phyloP scores from a whole-genome alignment of 2,329 filamentous ascomycete species.

The Arthrobotrys entomopaga region DNA sequence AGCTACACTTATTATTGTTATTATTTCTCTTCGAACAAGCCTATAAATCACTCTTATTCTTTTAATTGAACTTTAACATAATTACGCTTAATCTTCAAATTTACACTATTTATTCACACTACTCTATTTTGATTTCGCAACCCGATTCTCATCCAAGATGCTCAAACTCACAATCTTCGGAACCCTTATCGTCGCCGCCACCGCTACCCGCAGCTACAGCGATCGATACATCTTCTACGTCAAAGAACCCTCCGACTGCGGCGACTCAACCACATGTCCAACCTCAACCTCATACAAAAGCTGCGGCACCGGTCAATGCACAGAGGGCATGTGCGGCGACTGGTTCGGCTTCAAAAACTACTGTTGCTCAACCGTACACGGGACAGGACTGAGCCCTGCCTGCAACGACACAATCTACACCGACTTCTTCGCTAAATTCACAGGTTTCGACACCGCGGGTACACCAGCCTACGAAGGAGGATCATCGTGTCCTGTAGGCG shows the following conservation, averaged over 20 bases:
- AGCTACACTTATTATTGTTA: no score
- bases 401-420: constrained; percentile 8
- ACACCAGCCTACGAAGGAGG: constrained; percentile 9
- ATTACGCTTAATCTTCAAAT: neutral
- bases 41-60: no score
- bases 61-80: no score
- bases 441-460: constrained; percentile 20
- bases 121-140: no score
- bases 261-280: neutral
- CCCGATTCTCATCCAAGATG: constrained; percentile 14
- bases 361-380: constrained; percentile 22
- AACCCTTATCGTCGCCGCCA: constrained; percentile 10
- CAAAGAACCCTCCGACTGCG: constrained; percentile 10
- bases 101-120: no score
- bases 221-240: constrained; percentile 30
- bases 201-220: neutral
- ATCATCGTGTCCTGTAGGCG: neutral
- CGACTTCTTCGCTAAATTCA: constrained; percentile 7
- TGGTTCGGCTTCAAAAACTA: constrained; percentile 34
- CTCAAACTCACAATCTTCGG: constrained; percentile 21
- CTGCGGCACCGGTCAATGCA: neutral
- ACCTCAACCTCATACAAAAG: neutral
- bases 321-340: constrained; percentile 8
- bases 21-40: no score
- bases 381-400: neutral